A percentile compares a stretch with the other conserved stretches of the same genome.
Conservation (phyloP, 495 filamentous ascomycete species). For the Penicillium cinerascens region DNA sequence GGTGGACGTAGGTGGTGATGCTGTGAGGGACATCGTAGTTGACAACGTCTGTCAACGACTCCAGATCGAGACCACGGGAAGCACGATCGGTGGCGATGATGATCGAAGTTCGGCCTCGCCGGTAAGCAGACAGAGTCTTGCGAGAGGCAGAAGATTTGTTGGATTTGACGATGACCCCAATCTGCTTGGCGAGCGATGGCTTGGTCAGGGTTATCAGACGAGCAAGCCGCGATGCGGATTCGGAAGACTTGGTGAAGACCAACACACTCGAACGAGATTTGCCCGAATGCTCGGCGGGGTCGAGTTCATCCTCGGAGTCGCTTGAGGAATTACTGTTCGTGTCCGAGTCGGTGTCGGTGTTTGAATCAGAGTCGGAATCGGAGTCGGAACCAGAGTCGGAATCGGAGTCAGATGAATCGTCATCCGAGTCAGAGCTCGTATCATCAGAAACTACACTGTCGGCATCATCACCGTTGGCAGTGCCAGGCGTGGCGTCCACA, state of each 20-base stretch:
- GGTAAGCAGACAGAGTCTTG: conserved; percentile 61
- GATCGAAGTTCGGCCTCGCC: conserved; percentile 59
- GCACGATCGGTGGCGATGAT: conserved; percentile 90
- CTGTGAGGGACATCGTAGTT: conserved; percentile 91
- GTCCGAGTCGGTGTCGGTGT: conserved; percentile 16
- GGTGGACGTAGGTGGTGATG: conserved; percentile 82
- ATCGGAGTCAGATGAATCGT: conserved; percentile 16
- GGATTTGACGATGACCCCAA: conserved; percentile 72
- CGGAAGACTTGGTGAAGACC: conserved; percentile 86
- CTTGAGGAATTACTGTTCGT: conserved; percentile 11
- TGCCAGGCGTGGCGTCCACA: conserved; percentile 2
- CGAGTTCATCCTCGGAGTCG: conserved; percentile 13
- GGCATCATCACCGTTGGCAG: conserved; percentile 25
- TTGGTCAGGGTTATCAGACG: conserved; percentile 69
- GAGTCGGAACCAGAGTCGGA: conserved; percentile 20
- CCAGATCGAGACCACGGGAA: conserved; percentile 86
- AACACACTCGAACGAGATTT: conserved; percentile 46
- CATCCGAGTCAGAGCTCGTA: conserved; percentile 31
- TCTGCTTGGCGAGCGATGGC: conserved; percentile 51
- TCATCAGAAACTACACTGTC: conserved; percentile 31
- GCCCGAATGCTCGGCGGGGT: neutral
- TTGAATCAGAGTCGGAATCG: conserved; percentile 19
- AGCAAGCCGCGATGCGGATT: conserved; percentile 73
- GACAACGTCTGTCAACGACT: conserved; percentile 73
- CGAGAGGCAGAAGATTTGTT: conserved; percentile 62